phyloP scores from a whole-genome alignment of 2,329 filamentous ascomycete species.

The Ascocoryne sarcoides region DNA sequence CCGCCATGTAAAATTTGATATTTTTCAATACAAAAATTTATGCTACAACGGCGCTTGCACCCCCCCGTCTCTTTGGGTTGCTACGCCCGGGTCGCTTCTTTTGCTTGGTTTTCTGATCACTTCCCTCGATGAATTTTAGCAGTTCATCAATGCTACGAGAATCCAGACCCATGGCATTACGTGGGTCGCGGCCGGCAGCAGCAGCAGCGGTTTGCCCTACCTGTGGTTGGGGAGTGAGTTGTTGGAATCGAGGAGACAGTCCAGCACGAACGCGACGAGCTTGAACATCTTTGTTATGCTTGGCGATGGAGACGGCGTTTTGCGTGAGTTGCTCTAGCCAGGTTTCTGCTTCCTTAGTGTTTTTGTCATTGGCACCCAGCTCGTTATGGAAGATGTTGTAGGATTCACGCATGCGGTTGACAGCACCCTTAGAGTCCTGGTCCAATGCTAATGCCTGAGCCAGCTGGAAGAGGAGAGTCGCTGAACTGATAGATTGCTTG shows the following conservation, averaged over 20 bases:
- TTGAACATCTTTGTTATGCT: slow-evolving; percentile 82
- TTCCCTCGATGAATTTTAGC: slow-evolving; percentile 87
- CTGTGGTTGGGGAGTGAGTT: slow-evolving; percentile 34
- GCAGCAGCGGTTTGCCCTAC: slow-evolving; percentile 45
- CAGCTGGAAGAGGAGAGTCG: slow-evolving; percentile 92
- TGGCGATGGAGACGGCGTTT: slow-evolving; percentile 89
- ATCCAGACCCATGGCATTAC: slow-evolving; percentile 43
- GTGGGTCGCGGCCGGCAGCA: slow-evolving; percentile 27
- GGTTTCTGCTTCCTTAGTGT: slow-evolving; percentile 94
- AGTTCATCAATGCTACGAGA: slow-evolving; percentile 86
- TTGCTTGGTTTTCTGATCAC: slow-evolving; percentile 40
- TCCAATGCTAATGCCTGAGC: slow-evolving; percentile 94
- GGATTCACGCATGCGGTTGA: slow-evolving; percentile 89
- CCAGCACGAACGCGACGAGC: slow-evolving; percentile 62
- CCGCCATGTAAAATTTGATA: no score
- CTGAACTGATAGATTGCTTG: slow-evolving; percentile 82
- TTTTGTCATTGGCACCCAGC: slow-evolving; percentile 84
- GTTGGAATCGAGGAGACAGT: slow-evolving; percentile 39
- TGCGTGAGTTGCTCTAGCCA: slow-evolving; percentile 96
- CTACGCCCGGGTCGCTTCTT: slow-evolving; percentile 48
- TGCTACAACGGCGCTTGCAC: slow-evolving; percentile 11
- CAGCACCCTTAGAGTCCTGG: slow-evolving; percentile 84
- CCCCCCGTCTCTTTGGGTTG: slow-evolving; percentile 48
- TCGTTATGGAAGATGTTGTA: slow-evolving; percentile 90
- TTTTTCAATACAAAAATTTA: no score